Base-by-base conservation (phyloP, 2,329 filamentous ascomycete species). In the Aspergillus unguis region DNA sequence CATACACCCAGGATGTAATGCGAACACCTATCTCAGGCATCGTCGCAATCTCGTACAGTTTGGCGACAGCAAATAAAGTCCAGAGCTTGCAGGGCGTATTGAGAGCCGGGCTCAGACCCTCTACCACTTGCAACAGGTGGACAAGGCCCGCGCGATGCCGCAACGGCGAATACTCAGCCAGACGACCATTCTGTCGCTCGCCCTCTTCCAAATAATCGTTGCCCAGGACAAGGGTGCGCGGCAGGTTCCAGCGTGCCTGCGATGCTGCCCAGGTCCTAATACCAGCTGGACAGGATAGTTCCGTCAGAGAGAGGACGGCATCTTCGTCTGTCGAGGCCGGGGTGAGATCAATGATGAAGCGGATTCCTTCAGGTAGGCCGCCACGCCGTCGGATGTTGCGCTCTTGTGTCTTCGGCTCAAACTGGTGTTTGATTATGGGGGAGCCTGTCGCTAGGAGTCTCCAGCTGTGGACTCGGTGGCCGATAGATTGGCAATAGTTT, bases 71-170 rank as follows among this genome's bases (percentile, higher is more conserved):
- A 32, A 83, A 80, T n/a, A 87, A 75, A 0, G 85, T 88, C 77
- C 83, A 88, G 35, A 87, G 70, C 10, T 86, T 83, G 8, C 80
- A 75, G 0, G 86, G 85, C 0, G 85, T 87, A 66, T 88, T 80
- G 10, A 90, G 66, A 1, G 75, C 71, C 0, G 84, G 74, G 29
- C 77, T 71, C 3, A 78, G 72, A 2, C 79, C 80, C 56, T 82
- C 75, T 37, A 88, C 77, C 25, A 66, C 74, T 59, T 81, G 75
- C 3, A 89, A 71, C 0, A 89, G 71, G 1, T 84, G 77, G 42
- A 87, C 76, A 32, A 94, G 82, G 23, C 80, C 80, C 28, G 79
- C 80, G 9, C 82, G 75, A 62, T 89, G 86, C 2, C 86, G 80
- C 6, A 83, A 70, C 1, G 79, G 77, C 43, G 84, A 87, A 64